Conservation (phyloP, 2,329 filamentous ascomycete species). For the Penicillium sp. region DNA sequence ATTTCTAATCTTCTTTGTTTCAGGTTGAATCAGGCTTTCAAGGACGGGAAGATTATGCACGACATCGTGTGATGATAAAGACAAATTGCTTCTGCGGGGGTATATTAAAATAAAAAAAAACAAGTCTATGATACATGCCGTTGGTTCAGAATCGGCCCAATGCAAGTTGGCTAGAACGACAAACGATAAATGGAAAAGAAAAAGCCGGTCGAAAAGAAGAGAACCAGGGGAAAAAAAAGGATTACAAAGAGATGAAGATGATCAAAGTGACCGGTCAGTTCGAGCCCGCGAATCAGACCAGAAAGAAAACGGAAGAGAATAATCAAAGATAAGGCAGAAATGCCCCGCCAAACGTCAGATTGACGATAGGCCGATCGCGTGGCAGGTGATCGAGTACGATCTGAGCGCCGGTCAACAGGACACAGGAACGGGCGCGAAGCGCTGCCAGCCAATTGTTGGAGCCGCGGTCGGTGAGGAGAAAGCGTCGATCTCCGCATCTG, state of each 20-base stretch:
- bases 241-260: conserved; percentile 17
- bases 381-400: conserved; percentile 8
- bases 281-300: conserved; percentile 15
- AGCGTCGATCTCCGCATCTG: conserved; percentile 22
- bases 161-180: conserved; percentile 20
- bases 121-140: conserved; percentile 40
- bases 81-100: conserved; percentile 32
- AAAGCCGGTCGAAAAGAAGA: conserved; percentile 7
- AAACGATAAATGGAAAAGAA: conserved; percentile 15
- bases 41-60: conserved; percentile 20
- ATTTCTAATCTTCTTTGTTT: neutral
- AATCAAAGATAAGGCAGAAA: neutral
- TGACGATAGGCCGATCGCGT: conserved; percentile 8
- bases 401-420: conserved; percentile 2
- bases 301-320: conserved; percentile 8
- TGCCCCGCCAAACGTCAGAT: conserved; percentile 1
- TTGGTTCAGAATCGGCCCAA: conserved; percentile 30
- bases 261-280: conserved; percentile 14
- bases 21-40: neutral
- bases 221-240: conserved; percentile 9
- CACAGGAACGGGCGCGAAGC: conserved; percentile 1
- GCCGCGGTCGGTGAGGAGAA: conserved; percentile 4
- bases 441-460: conserved; percentile 15
- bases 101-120: conserved; percentile 33
- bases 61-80: conserved; percentile 19